Conservation (phyloP, 2,329 filamentous ascomycete species). For the Paecilomyces sp. region DNA sequence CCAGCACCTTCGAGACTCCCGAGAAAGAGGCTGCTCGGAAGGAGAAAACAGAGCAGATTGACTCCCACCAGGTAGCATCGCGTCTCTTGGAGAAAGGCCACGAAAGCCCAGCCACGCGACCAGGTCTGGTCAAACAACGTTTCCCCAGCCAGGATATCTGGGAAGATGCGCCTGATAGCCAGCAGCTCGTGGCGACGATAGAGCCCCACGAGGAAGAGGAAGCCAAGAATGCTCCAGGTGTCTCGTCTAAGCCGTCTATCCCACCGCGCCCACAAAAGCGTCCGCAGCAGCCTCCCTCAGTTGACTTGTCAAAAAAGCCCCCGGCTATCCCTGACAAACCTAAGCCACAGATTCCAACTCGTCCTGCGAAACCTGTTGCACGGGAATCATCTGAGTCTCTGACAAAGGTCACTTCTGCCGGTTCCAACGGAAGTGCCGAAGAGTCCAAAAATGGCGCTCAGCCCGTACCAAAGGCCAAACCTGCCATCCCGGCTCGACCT, state of each 20-base stretch:
- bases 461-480: constrained; percentile 62
- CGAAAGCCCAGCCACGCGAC: constrained; percentile 32
- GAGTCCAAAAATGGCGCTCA: constrained; percentile 26
- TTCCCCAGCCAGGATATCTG: constrained; percentile 92
- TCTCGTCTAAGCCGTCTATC: constrained; percentile 24
- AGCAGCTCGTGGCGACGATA: constrained; percentile 66
- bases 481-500: constrained; percentile 71
- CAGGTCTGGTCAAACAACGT: constrained; percentile 53
- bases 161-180: constrained; percentile 86
- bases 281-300: constrained; percentile 21
- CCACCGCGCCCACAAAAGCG: constrained; percentile 27
- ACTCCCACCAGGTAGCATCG: constrained; percentile 26
- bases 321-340: constrained; percentile 51
- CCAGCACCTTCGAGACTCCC: constrained; percentile 34
- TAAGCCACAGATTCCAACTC: constrained; percentile 60
- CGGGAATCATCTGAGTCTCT: constrained; percentile 25
- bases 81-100: constrained; percentile 25
- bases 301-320: constrained; percentile 35
- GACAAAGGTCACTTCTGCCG: constrained; percentile 28
- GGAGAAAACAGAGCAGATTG: constrained; percentile 31
- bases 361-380: constrained; percentile 49
- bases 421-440: constrained; percentile 31
- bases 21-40: constrained; percentile 43
- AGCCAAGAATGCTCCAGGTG: constrained; percentile 30
- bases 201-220: constrained; percentile 42